Conservation (phyloP, 345 rosid species). For the Heritiera littoralis region DNA sequence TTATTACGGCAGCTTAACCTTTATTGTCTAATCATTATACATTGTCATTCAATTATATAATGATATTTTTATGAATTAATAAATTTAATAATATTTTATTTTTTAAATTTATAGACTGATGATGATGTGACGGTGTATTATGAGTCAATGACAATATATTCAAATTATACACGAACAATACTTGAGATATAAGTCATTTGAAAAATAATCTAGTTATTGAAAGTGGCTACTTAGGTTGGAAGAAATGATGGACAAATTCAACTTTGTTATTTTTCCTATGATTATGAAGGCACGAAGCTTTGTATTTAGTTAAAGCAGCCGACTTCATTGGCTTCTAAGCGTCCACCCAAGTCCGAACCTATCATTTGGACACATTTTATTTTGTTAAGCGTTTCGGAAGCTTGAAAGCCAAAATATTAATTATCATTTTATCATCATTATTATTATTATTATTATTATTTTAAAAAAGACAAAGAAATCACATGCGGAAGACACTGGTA, state of each 20-base stretch:
- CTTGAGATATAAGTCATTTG: no score
- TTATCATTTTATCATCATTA: background rate
- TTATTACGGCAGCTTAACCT: background rate
- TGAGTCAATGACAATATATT: no score
- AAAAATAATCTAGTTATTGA: background rate
- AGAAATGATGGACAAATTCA: background rate
- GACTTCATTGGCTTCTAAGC: constrained; percentile 11
- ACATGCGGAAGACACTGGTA: constrained; percentile 12
- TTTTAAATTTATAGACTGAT: no score
- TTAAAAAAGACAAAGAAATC: background rate
- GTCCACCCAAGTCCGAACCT: background rate
- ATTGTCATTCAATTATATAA: no score
- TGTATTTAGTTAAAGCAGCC: background rate
- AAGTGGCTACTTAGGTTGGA: background rate
- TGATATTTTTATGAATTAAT: no score
- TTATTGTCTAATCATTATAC: background rate
- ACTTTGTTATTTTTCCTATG: background rate
- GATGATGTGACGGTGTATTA: no score
- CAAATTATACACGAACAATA: no score
- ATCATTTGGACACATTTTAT: background rate
- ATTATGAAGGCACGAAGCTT: background rate
- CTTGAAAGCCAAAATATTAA: background rate
- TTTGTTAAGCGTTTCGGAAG: background rate
- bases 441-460: background rate
- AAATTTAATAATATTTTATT: no score